Evolutionary conservation across 371 early-diverging fungal genomes (phyloP).

Genomic region (Quaeritorhiza haematococci): DNA sequence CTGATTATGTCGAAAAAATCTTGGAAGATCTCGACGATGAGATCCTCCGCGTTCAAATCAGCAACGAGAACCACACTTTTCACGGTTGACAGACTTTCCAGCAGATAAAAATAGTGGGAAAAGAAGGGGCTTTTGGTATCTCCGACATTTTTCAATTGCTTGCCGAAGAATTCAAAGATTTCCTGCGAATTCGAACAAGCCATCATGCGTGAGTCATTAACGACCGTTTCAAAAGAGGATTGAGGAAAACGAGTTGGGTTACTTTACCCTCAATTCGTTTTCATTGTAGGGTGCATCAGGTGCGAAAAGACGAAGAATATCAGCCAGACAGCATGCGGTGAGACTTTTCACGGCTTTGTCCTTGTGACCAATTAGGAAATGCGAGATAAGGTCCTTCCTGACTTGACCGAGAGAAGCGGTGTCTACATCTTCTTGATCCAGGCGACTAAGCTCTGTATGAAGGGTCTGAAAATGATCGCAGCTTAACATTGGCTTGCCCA

Average conservation of each 20-base stretch:
- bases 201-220: neutral
- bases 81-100: constrained; percentile 81
- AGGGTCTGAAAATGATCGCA: constrained; percentile 50
- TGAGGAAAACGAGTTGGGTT: neutral
- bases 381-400: constrained; percentile 62
- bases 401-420: constrained; percentile 58
- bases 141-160: constrained; percentile 61
- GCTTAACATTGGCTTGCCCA: too few relatives aligned
- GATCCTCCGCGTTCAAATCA: constrained; percentile 62
- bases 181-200: constrained; percentile 32
- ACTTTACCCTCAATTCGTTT: constrained; percentile 60
- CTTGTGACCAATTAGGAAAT: constrained; percentile 65
- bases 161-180: constrained; percentile 75
- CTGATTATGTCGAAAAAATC: constrained; percentile 55
- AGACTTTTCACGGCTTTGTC: constrained; percentile 72
- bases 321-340: constrained; percentile 85
- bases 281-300: constrained; percentile 85
- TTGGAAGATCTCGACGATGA: constrained; percentile 60
- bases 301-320: constrained; percentile 84
- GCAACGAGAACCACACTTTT: constrained; percentile 75
- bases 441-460: constrained; percentile 55
- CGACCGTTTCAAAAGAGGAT: neutral
- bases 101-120: constrained; percentile 68
- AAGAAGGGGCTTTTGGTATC: constrained; percentile 58
- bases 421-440: constrained; percentile 68